Conservation (phyloP, 495 filamentous ascomycete genomes). For the Echria macrotheca region DNA sequence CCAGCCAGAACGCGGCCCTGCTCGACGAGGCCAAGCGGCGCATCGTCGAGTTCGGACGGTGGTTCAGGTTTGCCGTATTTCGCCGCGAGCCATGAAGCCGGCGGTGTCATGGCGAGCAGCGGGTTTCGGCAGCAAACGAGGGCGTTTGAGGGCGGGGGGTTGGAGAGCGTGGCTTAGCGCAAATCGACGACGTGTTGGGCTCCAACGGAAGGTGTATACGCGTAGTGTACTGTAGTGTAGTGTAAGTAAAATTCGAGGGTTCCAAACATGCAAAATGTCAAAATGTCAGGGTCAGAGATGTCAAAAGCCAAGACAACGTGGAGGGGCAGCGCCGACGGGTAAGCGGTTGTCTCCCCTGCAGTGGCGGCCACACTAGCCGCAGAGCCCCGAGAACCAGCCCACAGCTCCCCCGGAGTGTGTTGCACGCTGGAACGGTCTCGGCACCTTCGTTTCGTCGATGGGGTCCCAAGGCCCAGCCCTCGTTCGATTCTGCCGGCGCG, state of each 20-base stretch:
- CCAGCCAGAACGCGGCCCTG: constrained; percentile 6
- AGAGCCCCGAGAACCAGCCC: constrained; percentile 6
- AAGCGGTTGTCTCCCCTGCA: constrained; percentile 6
- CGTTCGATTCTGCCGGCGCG: constrained; percentile 8
- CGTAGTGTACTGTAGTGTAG: too few relatives aligned
- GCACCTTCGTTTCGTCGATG: constrained; percentile 11
- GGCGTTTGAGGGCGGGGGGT: too few relatives aligned
- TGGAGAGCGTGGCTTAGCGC: too few relatives aligned
- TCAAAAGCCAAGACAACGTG: constrained; percentile 2
- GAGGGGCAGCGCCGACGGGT: background rate
- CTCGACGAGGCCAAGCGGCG: constrained; percentile 1
- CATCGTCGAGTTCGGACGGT: constrained; percentile 13
- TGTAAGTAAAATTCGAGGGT: too few relatives aligned
- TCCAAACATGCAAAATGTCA: too few relatives aligned
- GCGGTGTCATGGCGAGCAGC: too few relatives aligned
- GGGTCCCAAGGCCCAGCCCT: background rate
- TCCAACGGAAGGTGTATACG: too few relatives aligned
- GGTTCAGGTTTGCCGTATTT: too few relatives aligned
- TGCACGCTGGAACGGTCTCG: constrained; percentile 8
- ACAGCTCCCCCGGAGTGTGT: background rate
- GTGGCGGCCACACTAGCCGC: constrained; percentile 7
- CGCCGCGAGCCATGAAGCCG: too few relatives aligned
- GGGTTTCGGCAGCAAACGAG: too few relatives aligned
- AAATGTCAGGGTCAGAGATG: too few relatives aligned
- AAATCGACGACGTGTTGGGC: too few relatives aligned